Evolutionary conservation across 805 yeast genomes (phyloP), one percentile per base, ranked within the genome.

Genomic region (Cyberlindnera euphorbiiphila): DNA sequence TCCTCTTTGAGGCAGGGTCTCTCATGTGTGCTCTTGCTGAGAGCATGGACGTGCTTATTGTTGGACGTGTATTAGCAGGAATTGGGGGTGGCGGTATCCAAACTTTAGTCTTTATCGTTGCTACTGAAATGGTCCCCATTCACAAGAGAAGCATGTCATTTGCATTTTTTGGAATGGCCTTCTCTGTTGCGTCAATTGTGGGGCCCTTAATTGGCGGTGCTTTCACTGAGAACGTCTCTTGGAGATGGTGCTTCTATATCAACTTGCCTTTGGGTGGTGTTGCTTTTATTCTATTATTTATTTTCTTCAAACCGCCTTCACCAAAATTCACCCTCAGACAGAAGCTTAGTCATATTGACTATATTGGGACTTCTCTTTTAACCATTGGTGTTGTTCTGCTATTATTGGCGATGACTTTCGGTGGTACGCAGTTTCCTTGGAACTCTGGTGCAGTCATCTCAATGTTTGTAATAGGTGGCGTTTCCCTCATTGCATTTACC

Each of bases 121-220:
- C 72, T 9, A 68, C 83, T 3, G 85, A 80, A 48, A 21, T 50
- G 32, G 69, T 71, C 1, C 54, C 64, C 6, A 65, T 70, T 0
- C 37, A 50, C 16, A 50, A 52, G 26, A 46, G 65, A 37, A 17
- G 46, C 43, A 13, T 29, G 14, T 28, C 39, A 4, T 42, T 42
- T 20, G 52, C 61, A 9, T 19, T 37, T 21, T 28, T 61, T 31
- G 51, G 57, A 14, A 29, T 48, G 14, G 49, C 60, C 2, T 76
- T 69, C 49, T 70, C 74, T 0, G 58, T 74, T 3, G 71, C 81
- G 0, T 65, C 74, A 8, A 77, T 75, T 4, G 49, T 69, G 12
- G 88, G 87, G 1, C 88, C 88, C 0, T 59, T 78, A 25, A 52
- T 81, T 16, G 87, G 87, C 12, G 87, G 88, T 23, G 79, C 78